Percentiles rank a stretch among this genome's conserved stretches.
phyloP scores from a whole-genome alignment of 148 eudicot species.

The Rhododendron ferrugineum region DNA sequence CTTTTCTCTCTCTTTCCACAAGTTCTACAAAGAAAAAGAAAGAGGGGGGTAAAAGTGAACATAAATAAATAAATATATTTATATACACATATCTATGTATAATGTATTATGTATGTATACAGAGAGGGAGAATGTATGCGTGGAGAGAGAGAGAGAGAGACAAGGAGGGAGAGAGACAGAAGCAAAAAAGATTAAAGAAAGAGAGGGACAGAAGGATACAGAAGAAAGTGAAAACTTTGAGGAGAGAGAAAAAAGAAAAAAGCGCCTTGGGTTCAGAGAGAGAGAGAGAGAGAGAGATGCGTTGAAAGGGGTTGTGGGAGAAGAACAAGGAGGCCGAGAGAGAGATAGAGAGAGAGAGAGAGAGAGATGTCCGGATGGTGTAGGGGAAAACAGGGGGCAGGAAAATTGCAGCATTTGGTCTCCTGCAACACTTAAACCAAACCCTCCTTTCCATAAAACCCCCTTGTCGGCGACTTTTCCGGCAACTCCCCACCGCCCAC shows the following conservation, averaged over 20 bases:
- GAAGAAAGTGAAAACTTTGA: constrained; percentile 4
- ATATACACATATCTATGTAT: no score
- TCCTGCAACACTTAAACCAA: constrained; percentile 34
- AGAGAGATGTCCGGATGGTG: constrained; percentile 38
- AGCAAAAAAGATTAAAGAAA: not conserved
- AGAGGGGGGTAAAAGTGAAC: no score
- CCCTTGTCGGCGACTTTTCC: constrained; percentile 16
- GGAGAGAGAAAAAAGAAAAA: not conserved
- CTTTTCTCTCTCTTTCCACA: not conserved
- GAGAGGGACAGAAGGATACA: not conserved
- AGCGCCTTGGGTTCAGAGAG: not conserved
- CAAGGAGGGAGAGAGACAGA: not conserved
- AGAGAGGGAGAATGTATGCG: no score
- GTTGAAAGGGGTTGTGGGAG: not conserved
- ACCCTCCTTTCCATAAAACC: constrained; percentile 19
- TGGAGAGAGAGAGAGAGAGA: not conserved
- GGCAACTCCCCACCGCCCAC: not conserved
- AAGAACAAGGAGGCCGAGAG: not conserved
- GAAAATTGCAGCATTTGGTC: constrained; percentile 53
- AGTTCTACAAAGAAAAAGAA: not conserved
- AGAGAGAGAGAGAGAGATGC: not conserved
- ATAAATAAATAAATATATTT: no score
- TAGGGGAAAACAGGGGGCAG: constrained; percentile 51
- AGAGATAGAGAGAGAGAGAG: not conserved
- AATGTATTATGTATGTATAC: no score